phyloP scores from a whole-genome alignment of 768 basidiomycete genomes.

The Holtermannia corniformis region DNA sequence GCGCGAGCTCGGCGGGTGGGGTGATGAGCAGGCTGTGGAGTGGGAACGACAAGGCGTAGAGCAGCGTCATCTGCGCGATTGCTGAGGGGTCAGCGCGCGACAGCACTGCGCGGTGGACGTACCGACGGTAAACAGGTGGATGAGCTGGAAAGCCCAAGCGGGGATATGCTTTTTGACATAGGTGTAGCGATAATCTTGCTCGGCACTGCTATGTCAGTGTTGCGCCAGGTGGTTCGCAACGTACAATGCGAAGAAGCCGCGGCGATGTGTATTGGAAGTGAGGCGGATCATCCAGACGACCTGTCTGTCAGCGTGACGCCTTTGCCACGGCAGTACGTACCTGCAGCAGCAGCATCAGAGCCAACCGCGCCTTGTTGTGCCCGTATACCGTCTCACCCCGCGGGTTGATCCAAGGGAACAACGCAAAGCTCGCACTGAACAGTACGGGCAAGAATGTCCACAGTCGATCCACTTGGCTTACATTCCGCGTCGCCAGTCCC shows the following conservation, averaged over 20 bases:
- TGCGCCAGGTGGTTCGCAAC: not conserved
- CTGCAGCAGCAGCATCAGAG: conserved; percentile 63
- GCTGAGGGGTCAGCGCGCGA: conserved; percentile 43
- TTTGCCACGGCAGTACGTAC: conserved; percentile 40
- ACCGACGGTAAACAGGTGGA: conserved; percentile 60
- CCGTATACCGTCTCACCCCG: conserved; percentile 46
- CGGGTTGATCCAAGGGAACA: conserved; percentile 56
- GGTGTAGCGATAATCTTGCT: conserved; percentile 21
- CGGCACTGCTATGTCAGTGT: not conserved
- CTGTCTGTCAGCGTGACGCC: not conserved
- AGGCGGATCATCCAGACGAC: not conserved
- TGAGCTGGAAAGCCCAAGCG: conserved; percentile 45
- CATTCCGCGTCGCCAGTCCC: conserved; percentile 34
- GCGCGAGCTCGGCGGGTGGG: conserved; percentile 25
- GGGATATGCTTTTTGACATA: conserved; percentile 56
- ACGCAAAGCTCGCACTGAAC: conserved; percentile 71
- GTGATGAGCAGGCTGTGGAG: conserved; percentile 41
- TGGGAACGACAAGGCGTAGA: conserved; percentile 51
- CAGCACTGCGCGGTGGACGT: conserved; percentile 2
- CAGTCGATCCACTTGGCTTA: conserved; percentile 50
- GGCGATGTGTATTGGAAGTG: not conserved
- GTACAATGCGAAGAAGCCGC: not conserved
- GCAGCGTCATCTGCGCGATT: conserved; percentile 66
- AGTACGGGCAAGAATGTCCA: conserved; percentile 66
- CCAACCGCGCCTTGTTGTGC: conserved; percentile 55